These are phyloP conservation scores for Toxoplasma gondii DNA, from an alignment of 169 alveolate species.

Conservation along the genomic window DNA sequence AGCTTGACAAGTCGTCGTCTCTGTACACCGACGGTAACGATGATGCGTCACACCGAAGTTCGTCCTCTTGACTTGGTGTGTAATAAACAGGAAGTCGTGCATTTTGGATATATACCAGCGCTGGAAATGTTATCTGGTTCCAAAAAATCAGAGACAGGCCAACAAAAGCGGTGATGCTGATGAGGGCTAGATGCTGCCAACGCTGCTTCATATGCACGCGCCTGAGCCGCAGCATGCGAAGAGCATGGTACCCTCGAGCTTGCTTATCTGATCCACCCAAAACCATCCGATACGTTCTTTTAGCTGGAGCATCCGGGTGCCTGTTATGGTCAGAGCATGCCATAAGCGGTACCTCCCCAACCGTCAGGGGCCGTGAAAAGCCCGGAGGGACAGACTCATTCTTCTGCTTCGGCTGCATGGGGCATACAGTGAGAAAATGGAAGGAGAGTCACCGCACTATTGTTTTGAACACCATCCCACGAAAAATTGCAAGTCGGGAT, in stretches of 20 bases:
- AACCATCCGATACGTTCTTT: conserved; percentile 34
- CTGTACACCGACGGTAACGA: background rate
- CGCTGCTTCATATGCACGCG: conserved; percentile 38
- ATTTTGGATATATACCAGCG: conserved; percentile 46
- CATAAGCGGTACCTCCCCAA: conserved; percentile 61
- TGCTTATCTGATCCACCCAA: conserved; percentile 8
- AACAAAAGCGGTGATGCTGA: background rate
- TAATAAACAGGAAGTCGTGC: background rate
- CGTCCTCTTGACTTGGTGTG: background rate
- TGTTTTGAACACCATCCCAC: background rate
- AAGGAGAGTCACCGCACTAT: background rate
- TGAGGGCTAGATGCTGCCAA: conserved; percentile 33
- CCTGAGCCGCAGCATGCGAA: conserved; percentile 48
- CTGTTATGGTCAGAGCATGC: conserved; percentile 46
- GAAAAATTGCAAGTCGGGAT: no score
- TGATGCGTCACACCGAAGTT: background rate
- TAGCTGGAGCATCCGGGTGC: conserved; percentile 38
- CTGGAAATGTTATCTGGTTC: conserved; percentile 39
- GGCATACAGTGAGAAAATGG: background rate
- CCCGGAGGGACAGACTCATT: conserved; percentile 54
- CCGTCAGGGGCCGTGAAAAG: conserved; percentile 54
- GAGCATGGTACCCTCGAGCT: conserved; percentile 59
- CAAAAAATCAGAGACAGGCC: conserved; percentile 53
- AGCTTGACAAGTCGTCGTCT: background rate
- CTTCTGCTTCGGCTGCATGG: conserved; percentile 7